phyloP scores from a whole-genome alignment of 2,329 filamentous ascomycete species.

The Calonectria hongkongensis region DNA sequence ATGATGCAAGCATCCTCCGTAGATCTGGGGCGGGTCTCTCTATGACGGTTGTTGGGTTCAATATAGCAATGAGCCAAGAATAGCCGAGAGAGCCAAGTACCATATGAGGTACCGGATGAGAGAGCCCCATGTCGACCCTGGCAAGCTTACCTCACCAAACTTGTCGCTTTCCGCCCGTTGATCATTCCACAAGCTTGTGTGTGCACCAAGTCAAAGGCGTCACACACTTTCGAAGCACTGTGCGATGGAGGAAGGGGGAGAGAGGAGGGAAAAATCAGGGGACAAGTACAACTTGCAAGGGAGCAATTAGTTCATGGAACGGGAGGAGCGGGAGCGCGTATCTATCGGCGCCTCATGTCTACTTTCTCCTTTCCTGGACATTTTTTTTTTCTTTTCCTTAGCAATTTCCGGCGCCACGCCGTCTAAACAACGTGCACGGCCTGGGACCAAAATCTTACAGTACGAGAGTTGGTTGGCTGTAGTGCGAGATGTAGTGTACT shows the following conservation, averaged over 20 bases:
- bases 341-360: conserved; percentile 15
- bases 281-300: conserved; percentile 5
- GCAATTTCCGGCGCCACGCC: conserved; percentile 25
- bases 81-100: conserved; percentile 30
- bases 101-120: background rate
- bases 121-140: conserved; percentile 25
- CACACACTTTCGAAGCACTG: conserved; percentile 5
- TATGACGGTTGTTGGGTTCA: conserved; percentile 33
- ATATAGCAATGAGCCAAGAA: conserved; percentile 36
- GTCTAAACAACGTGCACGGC: conserved; percentile 27
- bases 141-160: conserved; percentile 28
- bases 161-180: conserved; percentile 19
- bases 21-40: conserved; percentile 40
- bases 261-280: conserved; percentile 19
- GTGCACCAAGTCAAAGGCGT: background rate
- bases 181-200: conserved; percentile 8
- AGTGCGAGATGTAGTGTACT: conserved; percentile 2
- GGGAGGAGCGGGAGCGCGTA: conserved; percentile 31
- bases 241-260: background rate
- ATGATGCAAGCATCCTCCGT: conserved; percentile 38
- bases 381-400: conserved; percentile 26
- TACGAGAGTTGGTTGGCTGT: background rate
- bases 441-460: conserved; percentile 15
- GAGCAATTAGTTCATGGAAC: conserved; percentile 14
- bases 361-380: background rate